phyloP scores from a whole-genome alignment of 768 basidiomycete species.

The Leccinum sublutescens region DNA sequence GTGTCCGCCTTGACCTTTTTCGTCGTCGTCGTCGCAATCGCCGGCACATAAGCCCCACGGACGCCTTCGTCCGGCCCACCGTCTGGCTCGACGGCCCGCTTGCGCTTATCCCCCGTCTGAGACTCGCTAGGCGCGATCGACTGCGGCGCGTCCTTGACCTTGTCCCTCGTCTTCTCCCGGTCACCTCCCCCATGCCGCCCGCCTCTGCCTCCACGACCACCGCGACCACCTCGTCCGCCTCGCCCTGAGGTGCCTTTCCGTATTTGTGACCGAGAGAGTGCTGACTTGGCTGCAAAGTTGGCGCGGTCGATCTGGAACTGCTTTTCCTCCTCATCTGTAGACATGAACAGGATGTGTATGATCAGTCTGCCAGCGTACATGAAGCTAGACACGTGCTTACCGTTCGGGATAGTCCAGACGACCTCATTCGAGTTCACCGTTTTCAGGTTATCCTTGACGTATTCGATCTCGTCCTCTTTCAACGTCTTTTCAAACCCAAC shows the following conservation, averaged over 20 bases:
- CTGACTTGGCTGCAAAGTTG: constrained; percentile 58
- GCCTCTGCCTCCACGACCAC: constrained; percentile 33
- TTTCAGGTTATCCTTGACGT: constrained; percentile 63
- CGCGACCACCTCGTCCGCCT: constrained; percentile 46
- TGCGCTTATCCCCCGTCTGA: constrained; percentile 68
- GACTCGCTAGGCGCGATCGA: constrained; percentile 37
- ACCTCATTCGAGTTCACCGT: constrained; percentile 64
- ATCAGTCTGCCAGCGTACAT: background rate
- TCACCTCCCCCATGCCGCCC: constrained; percentile 28
- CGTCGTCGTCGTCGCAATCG: constrained; percentile 27
- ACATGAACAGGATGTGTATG: background rate
- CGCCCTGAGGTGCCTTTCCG: constrained; percentile 38
- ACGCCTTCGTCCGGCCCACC: constrained; percentile 69
- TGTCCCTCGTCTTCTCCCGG: constrained; percentile 16
- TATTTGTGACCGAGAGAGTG: constrained; percentile 39
- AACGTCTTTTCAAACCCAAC: constrained; percentile 62
- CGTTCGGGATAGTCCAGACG: constrained; percentile 61
- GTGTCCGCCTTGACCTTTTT: constrained; percentile 42
- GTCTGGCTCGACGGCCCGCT: constrained; percentile 74
- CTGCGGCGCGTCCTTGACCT: constrained; percentile 19
- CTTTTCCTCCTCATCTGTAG: constrained; percentile 68
- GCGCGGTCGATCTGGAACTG: constrained; percentile 74
- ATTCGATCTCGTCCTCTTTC: constrained; percentile 69
- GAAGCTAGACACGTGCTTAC: constrained; percentile 34
- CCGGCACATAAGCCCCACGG: constrained; percentile 60